A percentile compares a stretch with the other conserved stretches of the same genome.
Evolutionary conservation across 2,329 filamentous ascomycete species (phyloP).

Genomic region (Diaporthe citriasiana): DNA sequence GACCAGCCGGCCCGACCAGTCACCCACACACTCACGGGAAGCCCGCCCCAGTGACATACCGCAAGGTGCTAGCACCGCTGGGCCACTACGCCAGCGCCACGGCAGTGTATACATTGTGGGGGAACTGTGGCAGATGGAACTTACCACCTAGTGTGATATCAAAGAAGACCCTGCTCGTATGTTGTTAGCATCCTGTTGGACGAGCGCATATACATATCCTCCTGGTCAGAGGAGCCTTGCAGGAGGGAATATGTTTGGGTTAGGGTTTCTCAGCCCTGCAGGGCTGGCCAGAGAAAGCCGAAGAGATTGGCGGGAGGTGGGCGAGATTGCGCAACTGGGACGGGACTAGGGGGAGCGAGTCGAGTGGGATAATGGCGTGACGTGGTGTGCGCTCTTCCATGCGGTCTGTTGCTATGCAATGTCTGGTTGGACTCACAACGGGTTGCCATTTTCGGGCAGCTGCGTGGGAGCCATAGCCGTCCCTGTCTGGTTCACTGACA

Average conservation of each 20-base stretch:
- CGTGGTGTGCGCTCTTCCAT: background rate
- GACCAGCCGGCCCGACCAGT: background rate
- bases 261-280: constrained; percentile 37
- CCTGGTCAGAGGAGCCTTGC: background rate
- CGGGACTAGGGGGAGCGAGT: background rate
- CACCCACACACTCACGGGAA: background rate
- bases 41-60: background rate
- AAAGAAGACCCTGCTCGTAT: constrained; percentile 51
- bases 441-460: constrained; percentile 40
- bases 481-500: background rate
- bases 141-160: constrained; percentile 78
- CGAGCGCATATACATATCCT: background rate
- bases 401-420: background rate
- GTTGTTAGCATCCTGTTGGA: constrained; percentile 49
- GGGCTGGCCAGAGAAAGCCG: background rate
- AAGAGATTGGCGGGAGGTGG: background rate
- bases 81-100: background rate
- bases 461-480: constrained; percentile 40
- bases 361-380: background rate
- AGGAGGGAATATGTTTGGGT: constrained; percentile 1
- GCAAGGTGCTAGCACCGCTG: background rate
- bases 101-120: background rate
- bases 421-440: constrained; percentile 57
- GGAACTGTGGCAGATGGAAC: constrained; percentile 43
- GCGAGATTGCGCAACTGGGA: background rate